Conservation (phyloP, 1,139 yeast species). For the Sugiyamaella neomexicana region DNA sequence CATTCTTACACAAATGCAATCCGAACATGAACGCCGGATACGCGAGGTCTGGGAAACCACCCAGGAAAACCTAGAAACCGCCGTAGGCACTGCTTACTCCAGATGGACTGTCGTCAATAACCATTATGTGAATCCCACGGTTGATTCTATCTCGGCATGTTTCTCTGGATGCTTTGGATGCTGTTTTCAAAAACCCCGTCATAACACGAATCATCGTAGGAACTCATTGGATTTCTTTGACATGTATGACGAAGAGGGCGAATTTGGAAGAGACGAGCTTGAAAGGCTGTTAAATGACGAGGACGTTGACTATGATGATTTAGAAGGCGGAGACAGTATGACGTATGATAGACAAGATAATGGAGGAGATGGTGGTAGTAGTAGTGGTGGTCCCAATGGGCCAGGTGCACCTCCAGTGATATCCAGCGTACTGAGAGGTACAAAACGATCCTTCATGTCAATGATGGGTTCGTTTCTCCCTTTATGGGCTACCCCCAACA, state of each 20-base stretch:
- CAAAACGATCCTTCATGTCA: conserved; percentile 16
- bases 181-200: conserved; percentile 22
- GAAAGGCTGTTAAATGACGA: conserved; percentile 32
- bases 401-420: conserved; percentile 3
- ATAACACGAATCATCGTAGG: conserved; percentile 24
- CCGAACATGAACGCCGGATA: conserved; percentile 28
- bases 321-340: background rate
- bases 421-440: background rate
- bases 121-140: conserved; percentile 28
- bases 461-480: conserved; percentile 23
- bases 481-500: conserved; percentile 16
- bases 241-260: conserved; percentile 37
- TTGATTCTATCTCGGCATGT: conserved; percentile 19
- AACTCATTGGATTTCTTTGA: conserved; percentile 35
- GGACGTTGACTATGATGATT: conserved; percentile 16
- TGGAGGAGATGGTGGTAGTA: background rate
- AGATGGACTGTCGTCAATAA: conserved; percentile 28
- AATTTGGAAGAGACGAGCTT: conserved; percentile 34
- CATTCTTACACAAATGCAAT: conserved; percentile 16
- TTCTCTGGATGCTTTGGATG: conserved; percentile 20
- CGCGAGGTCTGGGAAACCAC: conserved; percentile 35
- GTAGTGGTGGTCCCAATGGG: background rate
- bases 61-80: conserved; percentile 36
- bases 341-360: conserved; percentile 1
- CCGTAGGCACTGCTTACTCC: conserved; percentile 34